Evolutionary conservation across 1,284 basidiomycete species (phyloP).

Genomic region (Cryptococcus wingfieldii): DNA sequence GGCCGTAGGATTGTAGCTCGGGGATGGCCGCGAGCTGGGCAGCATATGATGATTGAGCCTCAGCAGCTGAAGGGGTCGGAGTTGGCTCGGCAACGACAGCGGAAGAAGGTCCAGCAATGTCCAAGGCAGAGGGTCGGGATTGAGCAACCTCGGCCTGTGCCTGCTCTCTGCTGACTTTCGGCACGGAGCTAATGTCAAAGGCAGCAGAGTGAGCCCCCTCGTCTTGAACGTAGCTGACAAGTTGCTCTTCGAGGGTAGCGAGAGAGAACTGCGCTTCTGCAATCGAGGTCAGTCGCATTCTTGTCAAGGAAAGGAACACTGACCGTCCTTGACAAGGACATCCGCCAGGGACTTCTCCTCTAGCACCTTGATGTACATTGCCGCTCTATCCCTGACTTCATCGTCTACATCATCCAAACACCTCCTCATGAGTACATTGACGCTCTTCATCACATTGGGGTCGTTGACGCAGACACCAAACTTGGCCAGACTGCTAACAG

Average conservation of each 20-base stretch:
- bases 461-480: slow-evolving; percentile 89
- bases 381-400: slow-evolving; percentile 96
- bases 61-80: slow-evolving; percentile 63
- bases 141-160: slow-evolving; percentile 72
- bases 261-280: slow-evolving; percentile 88
- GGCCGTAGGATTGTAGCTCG: slow-evolving; percentile 79
- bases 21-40: slow-evolving; percentile 81
- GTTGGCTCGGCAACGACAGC: slow-evolving; percentile 55
- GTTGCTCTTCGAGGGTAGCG: slow-evolving; percentile 74
- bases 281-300: slow-evolving; percentile 2
- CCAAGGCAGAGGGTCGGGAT: slow-evolving; percentile 73
- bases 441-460: slow-evolving; percentile 71
- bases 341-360: slow-evolving; percentile 75
- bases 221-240: slow-evolving; percentile 85
- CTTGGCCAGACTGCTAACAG: slow-evolving; percentile 90
- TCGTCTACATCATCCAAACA: slow-evolving; percentile 99
- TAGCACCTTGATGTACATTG: slow-evolving; percentile 84
- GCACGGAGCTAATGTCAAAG: slow-evolving; percentile 76
- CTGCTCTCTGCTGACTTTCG: slow-evolving; percentile 85
- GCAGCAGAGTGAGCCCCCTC: slow-evolving; percentile 61
- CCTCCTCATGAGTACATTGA: slow-evolving; percentile 76
- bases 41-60: slow-evolving; percentile 79
- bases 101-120: slow-evolving; percentile 59
- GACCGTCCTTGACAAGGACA: slow-evolving; percentile 86
- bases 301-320: slow-evolving; percentile 19